These are phyloP conservation scores for Stephania yunnanensis DNA, from an alignment of 164 flowering plant species.

Conservation along the genomic window DNA sequence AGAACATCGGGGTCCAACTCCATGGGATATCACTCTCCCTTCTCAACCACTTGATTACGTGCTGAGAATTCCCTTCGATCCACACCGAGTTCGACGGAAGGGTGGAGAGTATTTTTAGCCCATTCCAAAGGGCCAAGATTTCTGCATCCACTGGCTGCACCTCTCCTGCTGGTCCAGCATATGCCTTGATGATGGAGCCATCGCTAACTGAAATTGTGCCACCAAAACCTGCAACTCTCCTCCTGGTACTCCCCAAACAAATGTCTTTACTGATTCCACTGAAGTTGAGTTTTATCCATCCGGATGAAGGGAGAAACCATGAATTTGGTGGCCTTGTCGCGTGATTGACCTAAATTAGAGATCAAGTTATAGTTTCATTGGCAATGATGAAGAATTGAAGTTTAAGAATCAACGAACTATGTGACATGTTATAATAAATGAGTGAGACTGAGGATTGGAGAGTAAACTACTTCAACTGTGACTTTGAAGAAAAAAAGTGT, in stretches of 20 bases:
- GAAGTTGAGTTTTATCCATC: conserved; percentile 19
- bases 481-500: neutral
- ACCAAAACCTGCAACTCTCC: conserved; percentile 14
- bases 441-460: neutral
- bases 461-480: neutral
- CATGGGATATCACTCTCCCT: conserved; percentile 17
- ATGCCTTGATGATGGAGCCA: conserved; percentile 17
- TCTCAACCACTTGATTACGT: conserved; percentile 18
- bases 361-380: neutral
- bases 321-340: conserved; percentile 10
- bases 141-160: conserved; percentile 15
- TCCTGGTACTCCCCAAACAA: conserved; percentile 11
- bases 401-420: neutral
- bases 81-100: conserved; percentile 14
- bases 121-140: conserved; percentile 15
- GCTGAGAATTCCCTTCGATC: conserved; percentile 17
- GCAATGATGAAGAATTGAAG: neutral
- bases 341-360: conserved; percentile 11
- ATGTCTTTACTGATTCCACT: conserved; percentile 16
- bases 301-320: conserved; percentile 17
- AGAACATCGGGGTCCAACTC: conserved; percentile 18
- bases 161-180: conserved; percentile 20
- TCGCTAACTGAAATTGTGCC: conserved; percentile 14
- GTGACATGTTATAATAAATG: neutral
- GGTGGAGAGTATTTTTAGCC: conserved; percentile 13